Evolutionary conservation across 805 yeast genomes (phyloP).

Genomic region (Kluyveromyces lactis): DNA sequence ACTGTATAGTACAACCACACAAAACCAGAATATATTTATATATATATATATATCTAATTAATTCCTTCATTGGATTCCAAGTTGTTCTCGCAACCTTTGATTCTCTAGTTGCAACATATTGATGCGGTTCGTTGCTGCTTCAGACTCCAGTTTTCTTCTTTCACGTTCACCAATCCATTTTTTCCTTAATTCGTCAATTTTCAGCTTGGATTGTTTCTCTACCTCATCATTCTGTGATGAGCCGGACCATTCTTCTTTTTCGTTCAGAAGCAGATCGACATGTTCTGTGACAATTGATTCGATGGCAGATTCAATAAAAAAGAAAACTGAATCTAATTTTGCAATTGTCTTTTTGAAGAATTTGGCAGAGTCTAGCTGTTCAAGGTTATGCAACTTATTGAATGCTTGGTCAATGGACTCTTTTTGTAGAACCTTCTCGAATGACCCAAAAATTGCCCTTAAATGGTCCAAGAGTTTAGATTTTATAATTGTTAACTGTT

Average conservation of each 20-base stretch:
- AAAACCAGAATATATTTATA: background rate
- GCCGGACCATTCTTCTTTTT: conserved; percentile 6
- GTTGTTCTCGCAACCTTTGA: conserved; percentile 8
- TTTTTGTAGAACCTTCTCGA: conserved; percentile 50
- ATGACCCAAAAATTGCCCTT: conserved; percentile 40
- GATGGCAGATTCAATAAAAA: conserved; percentile 53
- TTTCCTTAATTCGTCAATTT: conserved; percentile 54
- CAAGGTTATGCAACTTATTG: conserved; percentile 37
- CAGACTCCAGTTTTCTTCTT: conserved; percentile 52
- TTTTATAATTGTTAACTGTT: conserved; percentile 24
- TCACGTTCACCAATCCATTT: conserved; percentile 69
- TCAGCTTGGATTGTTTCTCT: conserved; percentile 35
- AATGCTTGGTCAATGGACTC: conserved; percentile 52
- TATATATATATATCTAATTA: background rate
- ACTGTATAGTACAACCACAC: conserved; percentile 4
- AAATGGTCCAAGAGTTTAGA: conserved; percentile 33
- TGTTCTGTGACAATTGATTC: conserved; percentile 53
- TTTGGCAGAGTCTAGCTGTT: conserved; percentile 15
- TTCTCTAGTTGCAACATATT: conserved; percentile 50
- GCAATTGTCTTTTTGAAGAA: conserved; percentile 25
- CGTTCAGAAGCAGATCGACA: conserved; percentile 25
- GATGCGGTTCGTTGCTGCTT: conserved; percentile 45
- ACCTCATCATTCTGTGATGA: conserved; percentile 10
- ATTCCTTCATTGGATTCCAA: background rate
- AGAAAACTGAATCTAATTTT: conserved; percentile 37